These are phyloP conservation scores for Agaricus sinodeliciosus DNA, from an alignment of 768 basidiomycete species.

Conservation along the genomic window DNA sequence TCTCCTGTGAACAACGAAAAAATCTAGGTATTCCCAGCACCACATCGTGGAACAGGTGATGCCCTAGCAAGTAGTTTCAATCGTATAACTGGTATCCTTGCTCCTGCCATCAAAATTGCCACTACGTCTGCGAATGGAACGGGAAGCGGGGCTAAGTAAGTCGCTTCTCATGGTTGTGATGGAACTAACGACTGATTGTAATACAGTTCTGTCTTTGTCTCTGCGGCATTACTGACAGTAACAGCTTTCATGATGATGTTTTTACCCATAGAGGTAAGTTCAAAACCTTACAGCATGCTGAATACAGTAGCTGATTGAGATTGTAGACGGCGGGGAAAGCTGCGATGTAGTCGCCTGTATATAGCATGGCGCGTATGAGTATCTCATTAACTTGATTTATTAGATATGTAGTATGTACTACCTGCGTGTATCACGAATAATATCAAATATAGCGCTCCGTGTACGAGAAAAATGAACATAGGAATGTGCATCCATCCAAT, in stretches of 20 bases:
- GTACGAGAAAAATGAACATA: too few species aligned
- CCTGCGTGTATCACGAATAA: too few species aligned
- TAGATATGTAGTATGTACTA: too few species aligned
- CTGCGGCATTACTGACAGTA: conserved; percentile 38
- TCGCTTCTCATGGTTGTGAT: too few species aligned
- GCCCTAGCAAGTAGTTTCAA: conserved; percentile 44
- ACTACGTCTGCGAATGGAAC: conserved; percentile 27
- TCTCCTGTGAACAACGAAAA: not conserved
- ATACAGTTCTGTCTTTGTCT: conserved; percentile 39
- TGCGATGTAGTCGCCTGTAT: conserved; percentile 18
- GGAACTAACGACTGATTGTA: not conserved
- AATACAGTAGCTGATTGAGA: not conserved
- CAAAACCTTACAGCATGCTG: not conserved
- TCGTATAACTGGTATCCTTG: conserved; percentile 39
- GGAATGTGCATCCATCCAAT: too few species aligned
- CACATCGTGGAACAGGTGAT: conserved; percentile 50
- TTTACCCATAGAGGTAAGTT: conserved; percentile 41
- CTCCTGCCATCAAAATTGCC: conserved; percentile 43
- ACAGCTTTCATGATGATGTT: conserved; percentile 32
- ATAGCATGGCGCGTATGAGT: too few species aligned
- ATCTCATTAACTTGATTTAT: too few species aligned
- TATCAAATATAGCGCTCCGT: too few species aligned
- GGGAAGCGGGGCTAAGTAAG: conserved; percentile 1
- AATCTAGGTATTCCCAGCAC: conserved; percentile 41
- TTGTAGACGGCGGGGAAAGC: conserved; percentile 27